A percentile compares a stretch with the other conserved stretches of the same genome.
These are phyloP conservation scores for Talaromyces albobiverticillius DNA, from an alignment of 2,329 filamentous ascomycete species.

Conservation along the genomic window DNA sequence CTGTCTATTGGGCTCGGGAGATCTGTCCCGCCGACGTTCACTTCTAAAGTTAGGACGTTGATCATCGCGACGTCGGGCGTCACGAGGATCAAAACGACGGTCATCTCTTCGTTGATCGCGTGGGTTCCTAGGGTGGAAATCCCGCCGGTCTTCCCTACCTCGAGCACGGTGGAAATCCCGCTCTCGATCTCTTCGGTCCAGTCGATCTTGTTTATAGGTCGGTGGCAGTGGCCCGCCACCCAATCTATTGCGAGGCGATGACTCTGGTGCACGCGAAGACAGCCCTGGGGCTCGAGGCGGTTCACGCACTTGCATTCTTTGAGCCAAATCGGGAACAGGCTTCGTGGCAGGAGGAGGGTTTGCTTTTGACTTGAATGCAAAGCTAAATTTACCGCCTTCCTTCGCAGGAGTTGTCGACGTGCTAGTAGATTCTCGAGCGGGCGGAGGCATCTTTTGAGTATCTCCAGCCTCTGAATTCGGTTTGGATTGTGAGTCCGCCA, in stretches of 20 bases:
- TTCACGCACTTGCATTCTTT: slow-evolving; percentile 44
- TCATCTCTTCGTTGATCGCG: slow-evolving; percentile 37
- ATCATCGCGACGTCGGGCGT: slow-evolving; percentile 37
- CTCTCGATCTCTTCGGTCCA: slow-evolving; percentile 43
- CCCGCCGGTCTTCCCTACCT: slow-evolving; percentile 25
- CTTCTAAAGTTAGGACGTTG: slow-evolving; percentile 30
- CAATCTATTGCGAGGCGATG: slow-evolving; percentile 36
- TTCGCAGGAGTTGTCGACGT: slow-evolving; percentile 50
- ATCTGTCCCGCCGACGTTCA: slow-evolving; percentile 50
- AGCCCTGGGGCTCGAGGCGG: slow-evolving; percentile 39
- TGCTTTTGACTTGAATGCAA: slow-evolving; percentile 82
- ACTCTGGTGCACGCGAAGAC: slow-evolving; percentile 31
- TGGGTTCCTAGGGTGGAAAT: slow-evolving; percentile 35
- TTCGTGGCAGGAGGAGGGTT: slow-evolving; percentile 54
- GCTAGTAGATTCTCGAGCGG: slow-evolving; percentile 51
- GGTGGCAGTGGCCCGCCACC: slow-evolving; percentile 35
- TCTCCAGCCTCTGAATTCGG: slow-evolving; percentile 36
- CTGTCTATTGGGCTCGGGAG: slow-evolving; percentile 54
- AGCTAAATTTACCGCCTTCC: slow-evolving; percentile 75
- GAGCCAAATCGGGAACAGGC: slow-evolving; percentile 49
- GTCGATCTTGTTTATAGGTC: slow-evolving; percentile 38
- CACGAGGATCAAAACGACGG: slow-evolving; percentile 39
- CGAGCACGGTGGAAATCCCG: slow-evolving; percentile 22
- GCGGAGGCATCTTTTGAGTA: slow-evolving; percentile 54
- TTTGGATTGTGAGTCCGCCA: slow-evolving; percentile 60